Evolutionary conservation across 2,329 filamentous ascomycete species (phyloP), one percentile per base, ranked within the genome.

Genomic region (Epichloe elymi): DNA sequence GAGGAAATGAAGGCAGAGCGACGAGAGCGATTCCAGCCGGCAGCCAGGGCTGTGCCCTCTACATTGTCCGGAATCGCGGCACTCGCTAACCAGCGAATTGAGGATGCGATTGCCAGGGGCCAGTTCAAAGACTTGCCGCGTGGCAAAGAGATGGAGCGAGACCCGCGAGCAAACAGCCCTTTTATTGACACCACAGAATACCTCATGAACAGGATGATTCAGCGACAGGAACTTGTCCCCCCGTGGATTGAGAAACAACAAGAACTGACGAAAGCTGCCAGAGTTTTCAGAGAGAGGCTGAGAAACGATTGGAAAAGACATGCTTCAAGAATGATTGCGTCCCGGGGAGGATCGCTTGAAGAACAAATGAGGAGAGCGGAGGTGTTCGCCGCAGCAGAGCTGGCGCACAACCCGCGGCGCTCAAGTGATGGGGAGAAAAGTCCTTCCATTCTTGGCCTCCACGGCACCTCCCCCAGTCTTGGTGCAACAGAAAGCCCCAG

Each of bases 241-340:
- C 91, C 91, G 0, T 98, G 93, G 93, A 97, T 98, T 53, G 93
- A 98, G 68, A 97, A 96, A 69, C 93, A 98, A 65, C 91, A 97
- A 63, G 89, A 96, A 60, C 71, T 97, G 5, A 76, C 82, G 11
- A 81, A 79, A 54, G 78, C 86, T 0, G 77, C 83, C 1, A 76
- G 74, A 12, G 74, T 75, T 1, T 96, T 98, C 62, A 78, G 93
- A 2, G 69, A 73, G 2, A 73, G 88, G n/a, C 63, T 97, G 54
- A 74, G 90, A 37, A 79, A 75, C 40, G 88, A 95, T 59, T 97
- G 91, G 91, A 82, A 79, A 63, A 76, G 89, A 37, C 87, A 95
- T 66, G 88, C 86, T 5, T 83, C 88, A 1, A 73, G 87, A 47
- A 77, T 82, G 59, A 94, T 97, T 57, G 75, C 89, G 1, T 85